Evolutionary conservation across 306 rosid species (phyloP), one percentile per base, ranked within the genome.

Genomic region (Dryas octopetala): DNA sequence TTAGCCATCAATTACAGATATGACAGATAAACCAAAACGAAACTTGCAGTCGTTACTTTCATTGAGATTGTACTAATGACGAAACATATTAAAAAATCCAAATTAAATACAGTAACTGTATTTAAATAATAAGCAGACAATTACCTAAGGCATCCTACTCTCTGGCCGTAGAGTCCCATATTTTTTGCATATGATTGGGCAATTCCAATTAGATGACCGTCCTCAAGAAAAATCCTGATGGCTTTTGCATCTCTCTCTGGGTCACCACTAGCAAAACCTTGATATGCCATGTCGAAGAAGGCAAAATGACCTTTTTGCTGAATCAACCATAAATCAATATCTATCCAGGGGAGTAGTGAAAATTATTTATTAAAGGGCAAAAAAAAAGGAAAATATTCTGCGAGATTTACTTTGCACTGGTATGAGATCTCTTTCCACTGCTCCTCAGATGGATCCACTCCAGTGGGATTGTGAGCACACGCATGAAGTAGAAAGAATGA

Each of bases 251-350:
- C 97, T 75, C 75, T 80, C 83, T 92, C 93, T 48, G 97, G 97
- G 85, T 84, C 78, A 49, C 99, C 99, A 73, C 97, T 95, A n/a
- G 99, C 99, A 88, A 95, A 95, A 80, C 98, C 98, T 95, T 95
- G 98, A 81, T 90, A 95, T 73, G 98, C 98, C 97, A 91, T 91
- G 89, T 95, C 98, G 83, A 95, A 95, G 82, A 95, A 86, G 74
- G 98, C 83, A 79, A 91, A 90, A 85, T 91, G 98, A 64, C 92
- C 93, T 80, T 92, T 95, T 53, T 80, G 89, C 98, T 95, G 90
- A 63, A 89, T 62, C 40, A 75, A 69, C 74, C 38, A 70, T 19
- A 59, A 66, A 73, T 52, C 52, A 70, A 46, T 2, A 59, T 52
- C 72, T 70, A 77, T 67, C 17, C 47, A 48, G 69, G 48, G 48